phyloP scores from a whole-genome alignment of 306 rosid species.

The Fagus crenata region DNA sequence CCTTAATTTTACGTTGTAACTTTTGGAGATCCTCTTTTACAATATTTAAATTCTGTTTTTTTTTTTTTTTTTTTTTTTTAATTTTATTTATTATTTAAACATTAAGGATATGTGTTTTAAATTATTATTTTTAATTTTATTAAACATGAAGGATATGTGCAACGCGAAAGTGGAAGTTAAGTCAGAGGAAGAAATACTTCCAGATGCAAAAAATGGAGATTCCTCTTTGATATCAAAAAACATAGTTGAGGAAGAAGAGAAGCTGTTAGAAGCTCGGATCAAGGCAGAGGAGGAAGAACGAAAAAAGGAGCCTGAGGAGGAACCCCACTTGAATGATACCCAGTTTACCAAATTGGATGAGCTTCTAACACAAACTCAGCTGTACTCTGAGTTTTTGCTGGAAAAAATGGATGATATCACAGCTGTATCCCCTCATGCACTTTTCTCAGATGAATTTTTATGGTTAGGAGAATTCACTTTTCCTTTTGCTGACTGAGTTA shows the following conservation, averaged over 20 bases:
- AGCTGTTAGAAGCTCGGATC: constrained; percentile 54
- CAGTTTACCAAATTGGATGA: constrained; percentile 89
- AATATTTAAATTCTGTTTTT: neutral
- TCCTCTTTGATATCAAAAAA: constrained; percentile 38
- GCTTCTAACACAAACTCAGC: constrained; percentile 80
- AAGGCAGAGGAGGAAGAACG: constrained; percentile 54
- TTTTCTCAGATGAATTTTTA: constrained; percentile 13
- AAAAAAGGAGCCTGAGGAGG: constrained; percentile 29
- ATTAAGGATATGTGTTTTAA: neutral
- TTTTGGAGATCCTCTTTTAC: neutral
- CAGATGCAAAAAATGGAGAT: constrained; percentile 43
- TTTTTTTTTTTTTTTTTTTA: neutral
- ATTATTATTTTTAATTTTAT: neutral
- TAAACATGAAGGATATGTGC: constrained; percentile 47
- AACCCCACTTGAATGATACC: constrained; percentile 46
- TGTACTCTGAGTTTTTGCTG: constrained; percentile 74
- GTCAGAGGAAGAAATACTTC: constrained; percentile 39
- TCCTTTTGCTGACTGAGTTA: constrained; percentile 14
- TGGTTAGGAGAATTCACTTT: neutral
- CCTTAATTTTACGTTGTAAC: too few relatives aligned
- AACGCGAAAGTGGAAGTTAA: constrained; percentile 39
- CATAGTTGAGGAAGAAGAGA: constrained; percentile 62
- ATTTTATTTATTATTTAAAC: neutral
- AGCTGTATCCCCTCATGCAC: constrained; percentile 37
- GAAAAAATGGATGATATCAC: constrained; percentile 97